Evolutionary conservation across 163 green algal genomes (phyloP).

Genomic region (Scenedesmus sp.): DNA sequence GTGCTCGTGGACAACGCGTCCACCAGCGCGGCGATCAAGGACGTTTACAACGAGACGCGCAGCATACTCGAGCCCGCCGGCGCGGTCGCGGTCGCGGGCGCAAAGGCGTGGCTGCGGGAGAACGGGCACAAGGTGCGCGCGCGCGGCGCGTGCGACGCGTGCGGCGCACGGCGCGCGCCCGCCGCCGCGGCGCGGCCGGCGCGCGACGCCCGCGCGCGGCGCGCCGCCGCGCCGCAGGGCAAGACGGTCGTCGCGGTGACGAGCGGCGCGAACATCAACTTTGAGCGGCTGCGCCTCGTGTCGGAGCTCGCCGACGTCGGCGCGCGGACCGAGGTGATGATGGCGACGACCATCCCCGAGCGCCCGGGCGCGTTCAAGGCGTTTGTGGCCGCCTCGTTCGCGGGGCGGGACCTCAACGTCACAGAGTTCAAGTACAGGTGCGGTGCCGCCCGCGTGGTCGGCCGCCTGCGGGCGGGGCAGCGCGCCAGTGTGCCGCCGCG

Average conservation of each 20-base stretch:
- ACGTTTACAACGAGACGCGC: slow-evolving; percentile 90
- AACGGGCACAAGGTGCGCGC: slow-evolving; percentile 26
- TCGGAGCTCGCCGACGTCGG: slow-evolving; percentile 93
- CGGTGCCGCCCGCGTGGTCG: background rate
- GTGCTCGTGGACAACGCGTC: slow-evolving; percentile 92
- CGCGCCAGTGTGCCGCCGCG: no score
- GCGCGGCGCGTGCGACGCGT: no score
- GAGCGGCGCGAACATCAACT: slow-evolving; percentile 99
- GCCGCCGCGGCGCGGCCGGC: no score
- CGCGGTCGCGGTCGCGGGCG: slow-evolving; percentile 93
- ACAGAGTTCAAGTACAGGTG: slow-evolving; percentile 98
- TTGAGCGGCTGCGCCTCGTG: slow-evolving; percentile 95
- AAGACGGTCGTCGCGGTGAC: slow-evolving; percentile 91
- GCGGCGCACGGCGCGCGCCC: no score
- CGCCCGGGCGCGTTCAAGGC: slow-evolving; percentile 72
- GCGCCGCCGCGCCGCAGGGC: slow-evolving; percentile 45
- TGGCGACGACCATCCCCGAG: slow-evolving; percentile 91
- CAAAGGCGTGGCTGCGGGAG: slow-evolving; percentile 87
- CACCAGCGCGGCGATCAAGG: slow-evolving; percentile 91
- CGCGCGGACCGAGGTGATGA: slow-evolving; percentile 52
- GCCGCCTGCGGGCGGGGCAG: no score
- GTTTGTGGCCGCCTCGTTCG: slow-evolving; percentile 68
- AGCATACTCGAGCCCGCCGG: slow-evolving; percentile 97
- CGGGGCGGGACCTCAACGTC: slow-evolving; percentile 55
- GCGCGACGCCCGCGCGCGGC: no score